Conservation (phyloP, 441 rosid species). For the Kokia cookei region DNA sequence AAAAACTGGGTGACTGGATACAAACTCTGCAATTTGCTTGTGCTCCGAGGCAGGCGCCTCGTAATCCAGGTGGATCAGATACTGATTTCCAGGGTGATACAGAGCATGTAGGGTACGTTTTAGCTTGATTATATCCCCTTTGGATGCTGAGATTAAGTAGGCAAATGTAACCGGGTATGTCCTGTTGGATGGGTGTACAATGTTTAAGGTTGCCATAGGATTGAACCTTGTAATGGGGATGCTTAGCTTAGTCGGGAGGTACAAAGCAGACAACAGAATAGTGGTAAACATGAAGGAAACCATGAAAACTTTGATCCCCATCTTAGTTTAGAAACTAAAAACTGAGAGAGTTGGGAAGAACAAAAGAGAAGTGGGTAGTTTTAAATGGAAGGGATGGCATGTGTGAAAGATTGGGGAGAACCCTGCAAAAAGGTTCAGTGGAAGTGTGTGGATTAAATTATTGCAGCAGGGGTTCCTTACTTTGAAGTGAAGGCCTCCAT, state of each 20-base stretch:
- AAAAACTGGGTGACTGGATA: conserved; percentile 38
- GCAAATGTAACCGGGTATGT: conserved; percentile 50
- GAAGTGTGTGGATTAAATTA: conserved; percentile 24
- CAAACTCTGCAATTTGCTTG: conserved; percentile 40
- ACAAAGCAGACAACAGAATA: conserved; percentile 42
- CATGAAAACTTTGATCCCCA: conserved; percentile 54
- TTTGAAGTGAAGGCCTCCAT: conserved; percentile 43
- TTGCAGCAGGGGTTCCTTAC: conserved; percentile 32
- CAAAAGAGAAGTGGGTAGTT: neutral
- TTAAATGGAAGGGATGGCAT: neutral
- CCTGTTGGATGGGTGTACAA: conserved; percentile 24
- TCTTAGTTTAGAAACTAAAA: conserved; percentile 12
- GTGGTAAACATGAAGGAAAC: conserved; percentile 50
- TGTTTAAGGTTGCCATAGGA: conserved; percentile 28
- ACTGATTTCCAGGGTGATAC: conserved; percentile 59
- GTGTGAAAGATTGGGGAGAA: neutral
- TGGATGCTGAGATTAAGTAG: conserved; percentile 61
- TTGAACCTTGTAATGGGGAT: conserved; percentile 29
- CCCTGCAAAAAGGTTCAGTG: conserved; percentile 1
- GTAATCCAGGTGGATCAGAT: conserved; percentile 51
- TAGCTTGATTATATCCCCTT: conserved; percentile 46
- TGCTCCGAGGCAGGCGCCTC: conserved; percentile 46
- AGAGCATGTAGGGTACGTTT: conserved; percentile 46
- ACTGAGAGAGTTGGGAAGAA: neutral
- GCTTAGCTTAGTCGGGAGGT: conserved; percentile 39